Evolutionary conservation across 2,329 filamentous ascomycete species (phyloP).

Genomic region (Botrytis porri): DNA sequence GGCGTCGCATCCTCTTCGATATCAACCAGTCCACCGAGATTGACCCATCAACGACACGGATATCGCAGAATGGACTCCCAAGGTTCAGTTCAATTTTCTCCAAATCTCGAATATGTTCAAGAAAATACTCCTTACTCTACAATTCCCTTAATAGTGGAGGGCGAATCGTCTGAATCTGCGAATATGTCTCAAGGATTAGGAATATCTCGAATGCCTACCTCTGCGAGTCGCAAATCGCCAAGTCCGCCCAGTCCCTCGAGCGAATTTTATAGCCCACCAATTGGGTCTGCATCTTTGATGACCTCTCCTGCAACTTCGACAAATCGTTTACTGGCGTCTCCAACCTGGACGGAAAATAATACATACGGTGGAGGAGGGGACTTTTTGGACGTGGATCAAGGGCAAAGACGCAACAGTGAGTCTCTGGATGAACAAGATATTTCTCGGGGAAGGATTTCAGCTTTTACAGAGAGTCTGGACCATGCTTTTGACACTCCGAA

Average conservation of each 20-base stretch:
- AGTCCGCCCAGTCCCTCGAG: conserved; percentile 10
- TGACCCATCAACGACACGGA: conserved; percentile 11
- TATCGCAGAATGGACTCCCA: conserved; percentile 19
- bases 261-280: conserved; percentile 5
- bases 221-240: conserved; percentile 5
- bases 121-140: not conserved
- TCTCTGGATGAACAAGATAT: conserved; percentile 19
- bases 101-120: not conserved
- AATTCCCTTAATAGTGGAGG: not conserved
- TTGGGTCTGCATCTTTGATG: not conserved
- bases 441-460: conserved; percentile 21
- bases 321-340: conserved; percentile 23
- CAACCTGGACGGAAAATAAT: conserved; percentile 19
- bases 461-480: conserved; percentile 22
- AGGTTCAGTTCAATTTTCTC: conserved; percentile 10
- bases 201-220: conserved; percentile 15
- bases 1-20: conserved; percentile 3
- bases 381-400: not conserved
- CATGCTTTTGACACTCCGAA: conserved; percentile 13
- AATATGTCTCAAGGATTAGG: conserved; percentile 8
- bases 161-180: not conserved
- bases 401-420: not conserved
- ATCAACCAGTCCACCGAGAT: not conserved
- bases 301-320: conserved; percentile 2
- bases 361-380: conserved; percentile 1